Evolutionary conservation across 2,329 filamentous ascomycete genomes (phyloP), one percentile per base, ranked within the genome.

Genomic region (Calonectria ilicicola): DNA sequence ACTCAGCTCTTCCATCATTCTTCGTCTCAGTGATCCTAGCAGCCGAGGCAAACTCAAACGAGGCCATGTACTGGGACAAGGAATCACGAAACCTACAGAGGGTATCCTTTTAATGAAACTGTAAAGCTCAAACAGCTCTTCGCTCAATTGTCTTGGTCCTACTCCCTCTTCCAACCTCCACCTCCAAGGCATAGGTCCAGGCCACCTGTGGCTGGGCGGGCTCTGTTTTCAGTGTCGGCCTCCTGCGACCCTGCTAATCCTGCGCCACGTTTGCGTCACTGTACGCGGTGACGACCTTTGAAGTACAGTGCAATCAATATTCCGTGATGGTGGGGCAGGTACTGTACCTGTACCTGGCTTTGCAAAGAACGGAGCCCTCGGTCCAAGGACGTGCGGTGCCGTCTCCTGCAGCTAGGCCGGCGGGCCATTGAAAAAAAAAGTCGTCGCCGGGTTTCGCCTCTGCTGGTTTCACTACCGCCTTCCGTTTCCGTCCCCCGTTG

Each of bases 401-500:
- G 62, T 60, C 46, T 64, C 46, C 70, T 56, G 47, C 62, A 69
- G 60, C 49, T 69, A 77, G 72, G 49, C 68, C 67, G 76, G 75
- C 74, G 71, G 72, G 77, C 74, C 72, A 74, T 79, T 76, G 69
- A 70, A 74, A 74, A 74, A 74, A 71, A 75, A 78, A 79, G 77
- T 71, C 69, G 70, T 58, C 70, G 70, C 71, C 70, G 72, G 75
- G 51, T 73, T 71, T 74, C 58, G 69, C 71, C 70, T 75, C 69
- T 35, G 12, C 32, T 35, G 32, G 32, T 35, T 35, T 35, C 32
- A 40, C 32, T 76, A 74, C 71, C 78, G 74, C 66, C 73, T 77
- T 78, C 78, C 76, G 75, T 78, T 77, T 80, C 78, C 78, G 78
- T 79, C 73, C 71, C 71, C 70, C 75, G 74, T 73, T 26, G 32